Base-by-base conservation (phyloP, 768 basidiomycete genomes). In the Psilocybe subaeruginosa region DNA sequence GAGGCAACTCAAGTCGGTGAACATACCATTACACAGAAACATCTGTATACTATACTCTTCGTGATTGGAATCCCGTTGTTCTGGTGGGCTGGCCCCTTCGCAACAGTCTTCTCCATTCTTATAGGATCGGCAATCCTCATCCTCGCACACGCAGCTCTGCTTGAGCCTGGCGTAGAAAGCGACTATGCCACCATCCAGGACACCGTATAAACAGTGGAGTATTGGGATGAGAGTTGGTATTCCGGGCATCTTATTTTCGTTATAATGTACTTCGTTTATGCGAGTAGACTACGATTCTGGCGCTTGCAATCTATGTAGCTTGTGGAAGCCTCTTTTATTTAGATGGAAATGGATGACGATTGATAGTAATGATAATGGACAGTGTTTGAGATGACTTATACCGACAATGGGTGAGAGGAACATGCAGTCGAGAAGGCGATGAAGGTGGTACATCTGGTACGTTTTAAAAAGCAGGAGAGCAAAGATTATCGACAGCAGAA, bases 111-210 rank as follows among this genome's bases (percentile, higher is more conserved):
- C 84, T 97, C 94, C 93, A 82, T 98, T 67, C 88, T 97, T 61
- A 95, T 95, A 17, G 90, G 92, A 1, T 95, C 93, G 1, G 82
- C 85, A 17, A 81, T 96, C 62, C 78, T 97, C 63, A 92, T 99
- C 69, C 79, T 97, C 63, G 87, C 81, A 8, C 97, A 99, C 70
- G 97, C 97, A 2, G 84, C 84, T 58, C 63, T 98, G 64, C 87
- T 98, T 64, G 97, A 99, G 75, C 97, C 96, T 2, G 97, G 97
- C 29, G 85, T 97, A 56, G 97, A 99, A 77, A 92, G 91, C 77
- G 95, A 97, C 73, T 97, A 97, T 67, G 87, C 90, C 3, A 70
- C 78, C 46, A 90, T 94, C n/a, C 84, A 91, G 73, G 91, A 90
- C 50, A 70, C 72, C 35, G 90, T 90, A 52, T 89, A 77, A 76